phyloP scores from a whole-genome alignment of 345 rosid genomes.

The Kandelia obovata region DNA sequence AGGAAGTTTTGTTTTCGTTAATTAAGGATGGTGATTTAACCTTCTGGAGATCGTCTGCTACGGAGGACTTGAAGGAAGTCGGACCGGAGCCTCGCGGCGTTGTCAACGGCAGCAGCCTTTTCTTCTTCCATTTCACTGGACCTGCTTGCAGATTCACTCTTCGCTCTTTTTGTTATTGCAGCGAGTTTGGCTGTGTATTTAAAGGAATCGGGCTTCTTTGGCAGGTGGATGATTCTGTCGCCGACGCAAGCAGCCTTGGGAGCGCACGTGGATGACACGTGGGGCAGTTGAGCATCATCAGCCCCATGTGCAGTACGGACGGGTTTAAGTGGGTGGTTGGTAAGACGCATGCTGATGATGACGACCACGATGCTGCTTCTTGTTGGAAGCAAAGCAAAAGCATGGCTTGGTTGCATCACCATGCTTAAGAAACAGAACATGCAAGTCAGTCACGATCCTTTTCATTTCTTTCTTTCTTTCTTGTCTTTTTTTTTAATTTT shows the following conservation, averaged over 20 bases:
- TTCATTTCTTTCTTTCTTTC: too few species aligned
- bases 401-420: too few species aligned
- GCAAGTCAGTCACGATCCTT: too few species aligned
- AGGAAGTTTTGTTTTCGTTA: neutral
- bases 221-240: slow-evolving; percentile 1
- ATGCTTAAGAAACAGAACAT: too few species aligned
- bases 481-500: too few species aligned
- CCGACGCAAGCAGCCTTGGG: slow-evolving; percentile 1
- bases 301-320: too few species aligned
- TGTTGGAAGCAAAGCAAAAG: too few species aligned
- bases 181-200: neutral
- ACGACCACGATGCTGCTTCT: too few species aligned
- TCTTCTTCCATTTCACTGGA: slow-evolving; percentile 24
- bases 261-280: slow-evolving; percentile 13
- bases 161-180: neutral
- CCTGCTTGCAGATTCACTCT: neutral
- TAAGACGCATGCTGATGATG: neutral
- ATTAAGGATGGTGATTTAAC: slow-evolving; percentile 16
- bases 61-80: slow-evolving; percentile 54
- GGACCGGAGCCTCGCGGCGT: slow-evolving; percentile 37
- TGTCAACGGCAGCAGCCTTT: neutral
- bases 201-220: neutral
- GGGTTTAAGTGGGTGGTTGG: neutral
- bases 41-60: slow-evolving; percentile 47
- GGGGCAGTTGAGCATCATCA: neutral